Conservation (phyloP, 371 early-diverging fungal species). For the Zychaea mexicana region DNA sequence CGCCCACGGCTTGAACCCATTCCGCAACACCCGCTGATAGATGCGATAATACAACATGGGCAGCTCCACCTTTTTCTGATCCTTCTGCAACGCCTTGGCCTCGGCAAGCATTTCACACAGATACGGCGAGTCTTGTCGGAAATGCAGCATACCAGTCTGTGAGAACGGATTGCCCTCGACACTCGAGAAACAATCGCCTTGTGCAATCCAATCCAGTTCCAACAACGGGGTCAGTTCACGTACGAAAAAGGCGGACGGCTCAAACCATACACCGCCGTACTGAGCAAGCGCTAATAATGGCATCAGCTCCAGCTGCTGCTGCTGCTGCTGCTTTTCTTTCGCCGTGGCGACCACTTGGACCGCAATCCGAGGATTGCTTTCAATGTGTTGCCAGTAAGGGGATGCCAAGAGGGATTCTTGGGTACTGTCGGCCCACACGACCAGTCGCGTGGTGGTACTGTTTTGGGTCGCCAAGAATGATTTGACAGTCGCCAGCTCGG, state of each 20-base stretch:
- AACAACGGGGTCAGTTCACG: constrained; percentile 44
- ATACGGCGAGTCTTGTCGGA: constrained; percentile 36
- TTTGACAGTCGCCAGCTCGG: constrained; percentile 35
- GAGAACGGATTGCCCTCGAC: constrained; percentile 32
- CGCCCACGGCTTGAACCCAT: constrained; percentile 37
- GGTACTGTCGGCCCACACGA: constrained; percentile 42
- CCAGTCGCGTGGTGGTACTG: constrained; percentile 25
- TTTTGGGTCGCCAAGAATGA: constrained; percentile 52
- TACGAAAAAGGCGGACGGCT: constrained; percentile 42
- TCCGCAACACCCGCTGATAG: constrained; percentile 30
- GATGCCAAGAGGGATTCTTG: constrained; percentile 24
- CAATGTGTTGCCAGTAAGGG: constrained; percentile 22
- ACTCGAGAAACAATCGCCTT: constrained; percentile 37
- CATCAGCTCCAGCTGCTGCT: constrained; percentile 4
- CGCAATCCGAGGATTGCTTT: constrained; percentile 14
- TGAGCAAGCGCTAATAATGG: constrained; percentile 35
- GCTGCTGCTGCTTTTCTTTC: constrained; percentile 2
- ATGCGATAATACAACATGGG: constrained; percentile 27
- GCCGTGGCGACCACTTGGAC: constrained; percentile 12
- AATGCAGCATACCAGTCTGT: constrained; percentile 31
- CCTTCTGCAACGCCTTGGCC: background rate
- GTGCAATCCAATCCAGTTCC: constrained; percentile 47
- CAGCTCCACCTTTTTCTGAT: background rate
- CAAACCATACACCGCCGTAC: constrained; percentile 57
- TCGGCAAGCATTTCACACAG: constrained; percentile 43